phyloP scores from a whole-genome alignment of 352 stramenopile genomes.

The Pythium angustatum region DNA sequence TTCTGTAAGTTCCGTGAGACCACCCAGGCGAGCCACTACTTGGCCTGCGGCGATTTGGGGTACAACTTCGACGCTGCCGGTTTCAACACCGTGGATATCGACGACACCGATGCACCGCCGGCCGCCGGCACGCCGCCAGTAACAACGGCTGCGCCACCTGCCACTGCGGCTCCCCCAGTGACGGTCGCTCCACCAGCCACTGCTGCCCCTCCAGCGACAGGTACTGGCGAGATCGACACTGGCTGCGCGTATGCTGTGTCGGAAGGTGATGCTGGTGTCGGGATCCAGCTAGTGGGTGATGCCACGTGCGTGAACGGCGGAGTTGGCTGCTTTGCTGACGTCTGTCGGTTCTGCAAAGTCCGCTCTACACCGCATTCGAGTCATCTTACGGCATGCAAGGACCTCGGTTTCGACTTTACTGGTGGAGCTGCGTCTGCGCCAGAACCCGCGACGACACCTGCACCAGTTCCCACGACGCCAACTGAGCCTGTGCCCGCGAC shows the following conservation, averaged over 20 bases:
- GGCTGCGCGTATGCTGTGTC: slow-evolving; percentile 19
- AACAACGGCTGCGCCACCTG: not conserved
- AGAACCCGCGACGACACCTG: not conserved
- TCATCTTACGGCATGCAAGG: slow-evolving; percentile 3
- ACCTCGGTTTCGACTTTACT: slow-evolving; percentile 11
- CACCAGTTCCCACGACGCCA: not conserved
- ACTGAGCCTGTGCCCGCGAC: not conserved
- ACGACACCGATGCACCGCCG: not conserved
- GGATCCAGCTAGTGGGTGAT: slow-evolving; percentile 29
- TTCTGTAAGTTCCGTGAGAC: slow-evolving; percentile 27
- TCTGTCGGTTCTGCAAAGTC: slow-evolving; percentile 24
- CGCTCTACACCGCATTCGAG: slow-evolving; percentile 27
- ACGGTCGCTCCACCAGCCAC: not conserved
- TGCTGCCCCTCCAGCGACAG: not conserved
- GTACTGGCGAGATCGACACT: not conserved
- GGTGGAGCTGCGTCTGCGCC: not conserved
- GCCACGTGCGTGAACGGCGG: slow-evolving; percentile 21
- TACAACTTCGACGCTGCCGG: slow-evolving; percentile 1
- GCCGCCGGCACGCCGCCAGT: not conserved
- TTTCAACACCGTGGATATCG: not conserved
- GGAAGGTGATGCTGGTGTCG: slow-evolving; percentile 19
- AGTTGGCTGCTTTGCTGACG: slow-evolving; percentile 24
- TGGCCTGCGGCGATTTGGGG: slow-evolving; percentile 12
- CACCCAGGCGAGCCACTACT: slow-evolving; percentile 20
- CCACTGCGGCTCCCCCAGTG: not conserved